Evolutionary conservation across 2,329 filamentous ascomycete genomes (phyloP).

Genomic region (Trichocomaceae sp.): DNA sequence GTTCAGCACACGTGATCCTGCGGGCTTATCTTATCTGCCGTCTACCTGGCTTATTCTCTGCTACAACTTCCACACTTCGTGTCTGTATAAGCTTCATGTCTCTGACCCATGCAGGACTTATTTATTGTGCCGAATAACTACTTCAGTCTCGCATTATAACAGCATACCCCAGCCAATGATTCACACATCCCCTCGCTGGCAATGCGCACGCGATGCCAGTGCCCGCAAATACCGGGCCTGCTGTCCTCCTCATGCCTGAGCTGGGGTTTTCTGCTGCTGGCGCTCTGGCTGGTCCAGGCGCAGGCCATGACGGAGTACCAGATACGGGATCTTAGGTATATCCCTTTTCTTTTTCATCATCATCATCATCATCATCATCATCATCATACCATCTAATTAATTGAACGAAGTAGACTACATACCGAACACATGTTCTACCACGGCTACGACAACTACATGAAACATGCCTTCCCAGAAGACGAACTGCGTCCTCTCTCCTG

Average conservation of each 20-base stretch:
- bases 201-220: conserved; percentile 39
- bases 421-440: conserved; percentile 81
- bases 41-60: background rate
- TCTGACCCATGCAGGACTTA: background rate
- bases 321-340: conserved; percentile 11
- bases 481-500: conserved; percentile 86
- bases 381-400: background rate
- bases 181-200: conserved; percentile 20
- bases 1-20: background rate
- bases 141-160: background rate
- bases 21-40: background rate
- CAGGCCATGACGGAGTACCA: conserved; percentile 11
- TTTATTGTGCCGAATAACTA: background rate
- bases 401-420: conserved; percentile 24
- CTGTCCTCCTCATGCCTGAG: conserved; percentile 28
- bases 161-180: conserved; percentile 9
- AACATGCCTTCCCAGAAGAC: conserved; percentile 89
- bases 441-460: conserved; percentile 92
- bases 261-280: conserved; percentile 25
- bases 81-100: background rate
- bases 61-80: too few species aligned
- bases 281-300: conserved; percentile 27
- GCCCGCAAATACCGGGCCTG: conserved; percentile 29
- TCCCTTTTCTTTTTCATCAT: background rate
- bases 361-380: too few species aligned